Conservation (phyloP, 2,329 filamentous ascomycete genomes). For the Fusarium tanahbumbuense region DNA sequence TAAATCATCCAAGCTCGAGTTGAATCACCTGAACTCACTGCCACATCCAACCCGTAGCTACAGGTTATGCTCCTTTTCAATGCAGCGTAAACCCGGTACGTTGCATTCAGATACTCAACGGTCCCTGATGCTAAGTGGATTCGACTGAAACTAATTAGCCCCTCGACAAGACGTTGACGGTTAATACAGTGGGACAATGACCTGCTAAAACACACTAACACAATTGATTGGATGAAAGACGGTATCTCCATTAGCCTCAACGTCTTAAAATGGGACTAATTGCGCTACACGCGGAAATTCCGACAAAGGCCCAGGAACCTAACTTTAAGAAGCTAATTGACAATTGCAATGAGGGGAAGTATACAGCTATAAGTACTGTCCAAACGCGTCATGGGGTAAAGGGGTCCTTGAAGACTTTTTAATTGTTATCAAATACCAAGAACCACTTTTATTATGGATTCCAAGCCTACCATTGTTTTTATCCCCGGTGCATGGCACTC, state of each 20-base stretch:
- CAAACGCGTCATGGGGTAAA: not conserved
- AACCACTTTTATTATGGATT: not conserved
- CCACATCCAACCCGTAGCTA: no score
- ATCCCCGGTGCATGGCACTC: conserved; percentile 18
- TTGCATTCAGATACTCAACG: no score
- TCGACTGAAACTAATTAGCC: not conserved
- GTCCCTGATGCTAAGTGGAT: not conserved
- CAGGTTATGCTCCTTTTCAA: no score
- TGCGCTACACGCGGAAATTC: not conserved
- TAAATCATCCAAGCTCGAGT: accelerated
- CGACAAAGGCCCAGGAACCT: not conserved
- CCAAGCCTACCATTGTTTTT: conserved; percentile 20
- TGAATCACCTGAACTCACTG: accelerated
- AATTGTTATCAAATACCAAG: not conserved
- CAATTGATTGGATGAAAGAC: not conserved
- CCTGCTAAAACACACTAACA: not conserved
- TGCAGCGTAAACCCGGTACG: no score
- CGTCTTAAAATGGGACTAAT: not conserved
- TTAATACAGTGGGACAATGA: not conserved
- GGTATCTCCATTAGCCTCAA: not conserved
- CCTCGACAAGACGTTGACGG: not conserved
- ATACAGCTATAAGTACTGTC: not conserved
- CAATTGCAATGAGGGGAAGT: not conserved
- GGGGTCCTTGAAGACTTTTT: not conserved
- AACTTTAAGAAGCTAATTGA: not conserved